phyloP scores from a whole-genome alignment of 495 filamentous ascomycete genomes.

The Aspergillus funiculosus region DNA sequence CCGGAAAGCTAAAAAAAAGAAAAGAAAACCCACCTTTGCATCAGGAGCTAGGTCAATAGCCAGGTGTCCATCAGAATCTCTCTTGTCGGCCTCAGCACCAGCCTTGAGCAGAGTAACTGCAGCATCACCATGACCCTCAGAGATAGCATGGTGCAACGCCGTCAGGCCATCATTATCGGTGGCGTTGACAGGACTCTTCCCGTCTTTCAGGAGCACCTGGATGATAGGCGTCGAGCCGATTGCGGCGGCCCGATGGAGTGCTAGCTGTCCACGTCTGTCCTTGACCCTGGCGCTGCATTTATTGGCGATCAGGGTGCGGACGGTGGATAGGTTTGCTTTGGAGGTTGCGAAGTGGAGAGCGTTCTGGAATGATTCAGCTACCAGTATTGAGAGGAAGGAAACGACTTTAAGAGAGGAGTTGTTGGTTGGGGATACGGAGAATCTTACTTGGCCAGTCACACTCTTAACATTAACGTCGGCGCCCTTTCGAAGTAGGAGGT shows the following conservation, averaged over 20 bases:
- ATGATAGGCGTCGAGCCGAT: slow-evolving; percentile 83
- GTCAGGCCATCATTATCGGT: slow-evolving; percentile 81
- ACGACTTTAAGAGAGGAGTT: too few relatives aligned
- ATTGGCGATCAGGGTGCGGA: slow-evolving; percentile 66
- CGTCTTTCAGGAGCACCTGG: slow-evolving; percentile 67
- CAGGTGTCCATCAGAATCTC: slow-evolving; percentile 63
- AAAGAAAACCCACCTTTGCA: slow-evolving; percentile 49
- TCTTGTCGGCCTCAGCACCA: slow-evolving; percentile 77
- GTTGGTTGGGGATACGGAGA: neutral
- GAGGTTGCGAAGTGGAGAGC: slow-evolving; percentile 89
- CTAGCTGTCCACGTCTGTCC: slow-evolving; percentile 78
- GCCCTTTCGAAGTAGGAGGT: slow-evolving; percentile 70
- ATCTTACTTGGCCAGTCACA: slow-evolving; percentile 51
- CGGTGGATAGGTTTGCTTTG: slow-evolving; percentile 76
- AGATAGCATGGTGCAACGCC: slow-evolving; percentile 86
- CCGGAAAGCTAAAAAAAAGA: slow-evolving; percentile 2
- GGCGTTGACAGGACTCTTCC: slow-evolving; percentile 75
- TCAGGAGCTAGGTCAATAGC: slow-evolving; percentile 84
- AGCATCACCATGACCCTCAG: slow-evolving; percentile 89
- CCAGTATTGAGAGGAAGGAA: neutral
- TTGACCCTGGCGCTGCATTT: slow-evolving; percentile 78
- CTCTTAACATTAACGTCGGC: slow-evolving; percentile 82
- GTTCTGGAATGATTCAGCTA: slow-evolving; percentile 42
- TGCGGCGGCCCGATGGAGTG: slow-evolving; percentile 87
- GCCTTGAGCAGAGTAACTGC: slow-evolving; percentile 75